These are phyloP conservation scores for Pseudopediastrum boryanum DNA, from an alignment of 139 green algal species.

Conservation along the genomic window DNA sequence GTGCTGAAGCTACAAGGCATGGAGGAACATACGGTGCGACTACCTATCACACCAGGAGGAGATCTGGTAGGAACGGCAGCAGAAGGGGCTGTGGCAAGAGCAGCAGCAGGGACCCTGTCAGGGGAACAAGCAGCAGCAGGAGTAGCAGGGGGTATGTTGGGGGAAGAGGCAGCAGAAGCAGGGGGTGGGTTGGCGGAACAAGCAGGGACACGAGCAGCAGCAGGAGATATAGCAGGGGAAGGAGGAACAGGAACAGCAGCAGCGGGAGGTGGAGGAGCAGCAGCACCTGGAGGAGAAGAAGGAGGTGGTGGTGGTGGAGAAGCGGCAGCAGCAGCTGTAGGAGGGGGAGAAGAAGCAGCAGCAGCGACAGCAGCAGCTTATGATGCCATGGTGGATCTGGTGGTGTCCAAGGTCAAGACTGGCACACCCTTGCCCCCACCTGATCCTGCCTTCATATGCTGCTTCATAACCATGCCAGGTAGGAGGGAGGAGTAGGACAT, in stretches of 20 bases:
- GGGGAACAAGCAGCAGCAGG: neutral
- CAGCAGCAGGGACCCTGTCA: neutral
- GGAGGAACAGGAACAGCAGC: neutral
- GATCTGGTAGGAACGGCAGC: no score
- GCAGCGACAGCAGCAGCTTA: neutral
- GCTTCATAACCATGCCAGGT: conserved; percentile 57
- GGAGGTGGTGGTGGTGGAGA: conserved; percentile 22
- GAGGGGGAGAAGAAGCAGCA: neutral
- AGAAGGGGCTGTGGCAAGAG: no score
- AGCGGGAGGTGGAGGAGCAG: neutral
- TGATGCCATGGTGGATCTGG: neutral
- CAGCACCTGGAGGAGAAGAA: neutral
- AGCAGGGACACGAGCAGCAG: neutral
- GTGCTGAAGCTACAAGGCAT: conserved; percentile 36
- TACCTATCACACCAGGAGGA: no score
- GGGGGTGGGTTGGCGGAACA: neutral
- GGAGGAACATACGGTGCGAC: conserved; percentile 29
- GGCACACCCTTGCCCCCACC: conserved; percentile 37
- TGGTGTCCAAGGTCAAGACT: conserved; percentile 36
- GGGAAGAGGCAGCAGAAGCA: neutral
- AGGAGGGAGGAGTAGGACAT: no score
- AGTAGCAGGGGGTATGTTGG: neutral
- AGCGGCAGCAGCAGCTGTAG: conserved; percentile 28
- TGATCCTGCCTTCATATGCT: conserved; percentile 47
- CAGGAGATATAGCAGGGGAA: neutral